Evolutionary conservation across 495 filamentous ascomycete genomes (phyloP), one percentile per base, ranked within the genome.

Genomic region (Annulohypoxylon nitens): DNA sequence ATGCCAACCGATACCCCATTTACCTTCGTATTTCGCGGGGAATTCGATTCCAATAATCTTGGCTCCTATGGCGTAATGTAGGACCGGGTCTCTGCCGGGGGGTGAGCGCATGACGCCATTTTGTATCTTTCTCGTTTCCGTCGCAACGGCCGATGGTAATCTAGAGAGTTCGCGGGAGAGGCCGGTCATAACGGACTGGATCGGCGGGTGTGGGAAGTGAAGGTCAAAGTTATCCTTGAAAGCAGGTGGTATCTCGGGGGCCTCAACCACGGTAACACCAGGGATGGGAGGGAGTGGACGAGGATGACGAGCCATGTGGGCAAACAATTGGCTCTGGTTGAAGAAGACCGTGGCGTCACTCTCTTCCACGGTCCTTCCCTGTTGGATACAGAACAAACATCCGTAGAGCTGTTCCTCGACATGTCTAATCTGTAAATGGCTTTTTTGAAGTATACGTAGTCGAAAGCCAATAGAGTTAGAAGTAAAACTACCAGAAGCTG

Each of bases 1-100:
- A 26, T 84, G 83, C 80, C 85, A 86, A 7, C 83, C 84, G 9
- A 81, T 71, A 16, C 78, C 81, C 84, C 84, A 87, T 65, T 83
- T 77, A n/a, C 85, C 85, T 3, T 74, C 69, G 60, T 84, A 86
- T 50, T 75, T 67, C 12, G 69, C 68, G 0, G 83, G 84, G 63
- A 85, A 87, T 37, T 83, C 81, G 18, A 86, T 78, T 0, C 83
- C 84, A 10, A 84, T 76, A 16, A 87, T 83, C 26, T 70, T 66
- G 0, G 83, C 81, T 2, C 85, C 84, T 3, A 69, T 53, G 6
- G 79, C 81, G 30, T 84, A 82, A 62, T 84, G 83, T 2, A 86
- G 74, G 7, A 79, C 78, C 0, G 74, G 41, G 0, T 80, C 72
- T 12, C 83, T 74, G 47, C 82, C 82, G 0, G 82, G 81, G 14